Evolutionary conservation across 768 basidiomycete species (phyloP).

Genomic region (Leucocoprinus sp.): DNA sequence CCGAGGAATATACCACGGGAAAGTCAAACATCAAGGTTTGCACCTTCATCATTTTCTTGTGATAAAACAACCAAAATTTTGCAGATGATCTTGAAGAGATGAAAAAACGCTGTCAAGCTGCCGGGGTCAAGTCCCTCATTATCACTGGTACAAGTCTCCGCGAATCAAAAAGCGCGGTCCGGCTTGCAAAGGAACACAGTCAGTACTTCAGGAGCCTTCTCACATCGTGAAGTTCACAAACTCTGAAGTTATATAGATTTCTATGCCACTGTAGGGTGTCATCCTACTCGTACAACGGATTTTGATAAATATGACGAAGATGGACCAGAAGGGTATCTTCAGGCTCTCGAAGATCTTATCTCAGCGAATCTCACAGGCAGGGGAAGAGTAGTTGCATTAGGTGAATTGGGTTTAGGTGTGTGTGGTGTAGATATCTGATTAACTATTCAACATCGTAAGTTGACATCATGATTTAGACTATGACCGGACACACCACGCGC

Average conservation of each 20-base stretch:
- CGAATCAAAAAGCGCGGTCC: slow-evolving; percentile 53
- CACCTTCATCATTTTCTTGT: slow-evolving; percentile 1
- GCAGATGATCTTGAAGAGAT: slow-evolving; percentile 59
- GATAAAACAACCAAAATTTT: background rate
- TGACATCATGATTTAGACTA: slow-evolving; percentile 43
- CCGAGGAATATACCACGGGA: slow-evolving; percentile 41
- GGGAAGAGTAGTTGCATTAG: slow-evolving; percentile 62
- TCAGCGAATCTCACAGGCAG: slow-evolving; percentile 36
- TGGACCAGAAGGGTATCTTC: slow-evolving; percentile 55
- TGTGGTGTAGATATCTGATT: too few relatives aligned
- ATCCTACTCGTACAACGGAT: slow-evolving; percentile 68
- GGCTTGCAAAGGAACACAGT: slow-evolving; percentile 54
- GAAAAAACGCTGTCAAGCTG: slow-evolving; percentile 43
- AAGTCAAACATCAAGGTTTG: slow-evolving; percentile 45
- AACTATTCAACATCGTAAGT: too few relatives aligned
- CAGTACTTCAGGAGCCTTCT: slow-evolving; percentile 11
- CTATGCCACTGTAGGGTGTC: slow-evolving; percentile 72
- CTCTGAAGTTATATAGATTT: slow-evolving; percentile 31
- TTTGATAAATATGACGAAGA: slow-evolving; percentile 44
- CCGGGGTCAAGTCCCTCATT: slow-evolving; percentile 64
- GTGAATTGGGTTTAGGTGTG: slow-evolving; percentile 74
- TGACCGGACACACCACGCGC: slow-evolving; percentile 62
- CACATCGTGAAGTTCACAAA: background rate
- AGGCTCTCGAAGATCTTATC: slow-evolving; percentile 49
- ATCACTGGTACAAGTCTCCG: slow-evolving; percentile 67